Conservation (phyloP, 768 basidiomycete genomes). For the Chalciporus piperatus region DNA sequence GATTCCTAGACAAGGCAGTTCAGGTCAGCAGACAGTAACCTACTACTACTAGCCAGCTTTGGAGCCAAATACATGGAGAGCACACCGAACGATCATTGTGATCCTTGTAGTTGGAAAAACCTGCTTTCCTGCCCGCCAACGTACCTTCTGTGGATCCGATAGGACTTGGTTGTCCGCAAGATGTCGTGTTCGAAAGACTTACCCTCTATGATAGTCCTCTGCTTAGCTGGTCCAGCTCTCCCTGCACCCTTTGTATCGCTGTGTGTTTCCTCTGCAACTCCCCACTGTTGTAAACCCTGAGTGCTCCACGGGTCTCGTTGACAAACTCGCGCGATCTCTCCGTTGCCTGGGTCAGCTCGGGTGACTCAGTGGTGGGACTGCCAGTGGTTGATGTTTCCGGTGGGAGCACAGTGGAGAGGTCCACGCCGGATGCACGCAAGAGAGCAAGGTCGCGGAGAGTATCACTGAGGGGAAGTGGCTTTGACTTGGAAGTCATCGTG, state of each 20-base stretch:
- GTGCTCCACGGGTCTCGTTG: conserved; percentile 51
- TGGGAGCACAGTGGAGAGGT: conserved; percentile 34
- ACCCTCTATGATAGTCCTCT: conserved; percentile 22
- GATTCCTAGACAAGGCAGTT: no score
- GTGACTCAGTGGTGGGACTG: conserved; percentile 5
- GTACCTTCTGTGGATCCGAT: neutral
- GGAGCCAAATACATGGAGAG: neutral
- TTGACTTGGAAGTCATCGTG: conserved; percentile 32
- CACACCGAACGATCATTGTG: no score
- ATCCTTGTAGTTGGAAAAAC: neutral
- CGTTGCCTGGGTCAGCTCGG: conserved; percentile 19
- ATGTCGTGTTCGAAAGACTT: neutral
- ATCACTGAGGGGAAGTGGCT: conserved; percentile 51
- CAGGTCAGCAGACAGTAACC: no score
- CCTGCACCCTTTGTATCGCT: conserved; percentile 55
- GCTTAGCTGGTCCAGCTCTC: conserved; percentile 51
- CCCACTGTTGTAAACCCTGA: conserved; percentile 42
- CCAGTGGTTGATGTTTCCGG: neutral
- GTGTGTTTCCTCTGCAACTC: conserved; percentile 52
- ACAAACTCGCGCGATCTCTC: conserved; percentile 59
- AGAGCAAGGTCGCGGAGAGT: conserved; percentile 73
- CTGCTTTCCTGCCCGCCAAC: neutral
- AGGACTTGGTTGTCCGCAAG: neutral
- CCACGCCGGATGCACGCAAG: conserved; percentile 56
- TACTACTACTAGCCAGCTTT: no score